Evolutionary conservation across 495 filamentous ascomycete species (phyloP).

Genomic region (Penicillium paxilli): DNA sequence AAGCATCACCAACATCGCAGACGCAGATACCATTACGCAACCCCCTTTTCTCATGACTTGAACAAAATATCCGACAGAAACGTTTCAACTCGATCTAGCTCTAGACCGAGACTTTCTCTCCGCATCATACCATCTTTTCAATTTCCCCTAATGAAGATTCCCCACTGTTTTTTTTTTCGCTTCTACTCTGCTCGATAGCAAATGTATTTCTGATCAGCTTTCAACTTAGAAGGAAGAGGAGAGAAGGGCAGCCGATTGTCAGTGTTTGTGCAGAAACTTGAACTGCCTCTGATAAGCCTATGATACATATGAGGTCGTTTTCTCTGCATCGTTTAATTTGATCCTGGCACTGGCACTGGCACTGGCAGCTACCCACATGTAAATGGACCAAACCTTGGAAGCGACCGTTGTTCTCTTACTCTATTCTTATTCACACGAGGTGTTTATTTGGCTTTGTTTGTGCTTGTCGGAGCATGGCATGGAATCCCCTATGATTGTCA

Average conservation of each 20-base stretch:
- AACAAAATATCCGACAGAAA: background rate
- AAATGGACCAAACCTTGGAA: too few species aligned
- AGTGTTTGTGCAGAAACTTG: background rate
- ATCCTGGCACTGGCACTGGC: too few species aligned
- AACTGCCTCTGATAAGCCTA: too few species aligned
- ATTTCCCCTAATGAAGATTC: conserved; percentile 12
- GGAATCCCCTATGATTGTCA: background rate
- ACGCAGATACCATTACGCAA: background rate
- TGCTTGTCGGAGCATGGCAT: background rate
- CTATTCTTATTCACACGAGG: too few species aligned
- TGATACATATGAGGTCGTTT: too few species aligned
- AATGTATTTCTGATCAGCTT: conserved; percentile 1
- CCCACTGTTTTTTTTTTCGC: background rate
- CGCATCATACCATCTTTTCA: background rate
- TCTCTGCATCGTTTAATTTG: too few species aligned
- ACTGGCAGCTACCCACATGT: too few species aligned
- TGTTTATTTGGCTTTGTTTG: too few species aligned
- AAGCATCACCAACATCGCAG: too few species aligned
- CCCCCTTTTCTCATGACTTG: too few species aligned
- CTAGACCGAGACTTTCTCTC: background rate
- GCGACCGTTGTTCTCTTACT: too few species aligned
- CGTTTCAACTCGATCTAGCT: background rate
- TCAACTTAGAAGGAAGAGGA: background rate
- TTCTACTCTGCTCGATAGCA: background rate
- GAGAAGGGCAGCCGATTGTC: background rate